Base-by-base conservation (phyloP, 208 protist species). In the Angomonas deanei region DNA sequence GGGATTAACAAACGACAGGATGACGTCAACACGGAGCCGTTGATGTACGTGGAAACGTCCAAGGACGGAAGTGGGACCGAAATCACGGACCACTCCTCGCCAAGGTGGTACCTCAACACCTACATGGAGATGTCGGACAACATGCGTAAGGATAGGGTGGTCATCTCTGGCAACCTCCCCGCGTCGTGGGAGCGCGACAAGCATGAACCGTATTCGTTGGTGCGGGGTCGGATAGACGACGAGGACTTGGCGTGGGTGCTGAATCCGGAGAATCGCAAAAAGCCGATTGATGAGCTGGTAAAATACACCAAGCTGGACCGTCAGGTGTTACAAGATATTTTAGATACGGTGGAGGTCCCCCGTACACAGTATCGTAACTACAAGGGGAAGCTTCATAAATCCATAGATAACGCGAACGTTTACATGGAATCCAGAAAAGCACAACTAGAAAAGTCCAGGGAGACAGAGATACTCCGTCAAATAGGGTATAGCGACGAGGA, bases 21-120 rank as follows among this genome's bases (percentile, higher is more conserved):
- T 59, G 80, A 93, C 58, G 81, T 93, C 28, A 93, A 93, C 65
- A 93, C 86, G 24, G 82, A 93, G 64, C 86, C 86, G 24, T 64
- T 88, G 23, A 89, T 93, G 82, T 93, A 93, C 70, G 86, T 93
- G 23, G 82, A 93, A 70, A 88, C 86, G 24, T 84, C 86, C n/a
- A 86, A 88, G 63, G 86, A 93, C 47, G 80, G 70, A 10, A 82
- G 68, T 64, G 79, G 78, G 50, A 93, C 86, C 19, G 82, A 93
- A 71, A 57, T 93, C 33, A 93, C 86, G 11, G 86, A 93, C 52
- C 86, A 93, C 57, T 66, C 70, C 11, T 72, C 86, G 1, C 86
- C 86, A 21, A 72, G 86, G 38, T 93, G 86, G 83, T 93, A 93
- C 61, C 53, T 93, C 26, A 93, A 93, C 71, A 90, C 86, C 15